Conservation (phyloP, 495 filamentous ascomycete genomes). For the Tuber calosporum region DNA sequence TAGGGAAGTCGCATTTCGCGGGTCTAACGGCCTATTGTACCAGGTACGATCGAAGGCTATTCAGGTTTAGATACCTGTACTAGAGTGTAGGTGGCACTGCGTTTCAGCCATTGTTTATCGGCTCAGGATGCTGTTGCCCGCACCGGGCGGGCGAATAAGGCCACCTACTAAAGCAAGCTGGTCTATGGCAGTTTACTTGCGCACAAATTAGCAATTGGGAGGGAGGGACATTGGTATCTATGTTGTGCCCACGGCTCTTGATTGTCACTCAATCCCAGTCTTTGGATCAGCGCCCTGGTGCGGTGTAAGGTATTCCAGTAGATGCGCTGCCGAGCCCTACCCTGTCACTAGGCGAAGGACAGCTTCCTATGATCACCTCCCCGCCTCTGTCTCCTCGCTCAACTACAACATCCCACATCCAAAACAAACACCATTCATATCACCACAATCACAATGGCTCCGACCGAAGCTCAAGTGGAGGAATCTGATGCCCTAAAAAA, state of each 20-base stretch:
- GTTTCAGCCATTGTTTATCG: neutral
- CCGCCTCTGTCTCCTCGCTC: neutral
- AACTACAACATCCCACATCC: neutral
- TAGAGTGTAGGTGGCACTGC: neutral
- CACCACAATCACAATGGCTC: conserved; percentile 10
- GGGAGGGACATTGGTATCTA: too few relatives aligned
- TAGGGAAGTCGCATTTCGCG: neutral
- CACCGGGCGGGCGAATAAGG: neutral
- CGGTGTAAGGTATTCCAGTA: too few relatives aligned
- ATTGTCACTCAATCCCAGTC: too few relatives aligned
- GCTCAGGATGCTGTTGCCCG: neutral
- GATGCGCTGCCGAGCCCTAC: neutral
- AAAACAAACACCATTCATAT: neutral
- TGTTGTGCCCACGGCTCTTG: too few relatives aligned
- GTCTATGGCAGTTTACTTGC: too few relatives aligned
- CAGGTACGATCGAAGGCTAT: neutral
- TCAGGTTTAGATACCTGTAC: neutral
- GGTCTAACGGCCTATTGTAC: neutral
- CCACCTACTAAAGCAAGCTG: neutral
- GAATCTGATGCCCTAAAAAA: conserved; percentile 33
- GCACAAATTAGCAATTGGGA: too few relatives aligned
- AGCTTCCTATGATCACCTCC: neutral
- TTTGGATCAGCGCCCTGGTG: too few relatives aligned
- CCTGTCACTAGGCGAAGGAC: too few relatives aligned
- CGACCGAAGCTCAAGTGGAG: conserved; percentile 35